Base-by-base conservation (phyloP, 208 protist genomes). In the Crithidia mellificae region DNA sequence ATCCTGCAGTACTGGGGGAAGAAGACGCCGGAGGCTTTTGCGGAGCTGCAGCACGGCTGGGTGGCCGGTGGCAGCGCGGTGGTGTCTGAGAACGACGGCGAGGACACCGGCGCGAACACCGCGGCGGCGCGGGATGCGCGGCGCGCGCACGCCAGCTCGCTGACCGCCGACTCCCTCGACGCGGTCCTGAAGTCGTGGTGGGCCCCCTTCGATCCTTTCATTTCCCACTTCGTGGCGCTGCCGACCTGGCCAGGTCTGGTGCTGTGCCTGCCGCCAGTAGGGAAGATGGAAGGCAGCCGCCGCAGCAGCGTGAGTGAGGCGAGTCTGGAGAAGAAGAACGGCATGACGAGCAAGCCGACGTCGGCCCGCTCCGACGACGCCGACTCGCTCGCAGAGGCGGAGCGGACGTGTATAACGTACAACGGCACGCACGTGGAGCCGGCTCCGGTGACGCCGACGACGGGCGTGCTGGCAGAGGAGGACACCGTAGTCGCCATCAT, bases 181-280 rank as follows among this genome's bases (percentile, higher is more conserved):
- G 25, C 56, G 24, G 52, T 32, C 32, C 53, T 70, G 19, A 36
- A 38, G 51, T 17, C 53, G 54, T 88, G 85, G 84, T 74, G 74
- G 62, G 49, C 61, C 0, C 20, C 46, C 2, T 83, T 94, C 49
- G 46, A 78, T 2, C 79, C 84, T 1, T 76, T 62, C 62, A 50
- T 82, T 14, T 54, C 80, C 4, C 76, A 84, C 30, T 94, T 88
- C 57, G 88, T 94, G n/a, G 88, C 88, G 5, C 38, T 90, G 39
- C 68, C 85, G 25, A 79, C 76, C n/a, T 80, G 75, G 59, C 81
- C 83, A 3, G 72, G 72, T 7, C 43, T 92, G 19, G 25, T 91
- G n/a, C 54, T 94, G 17, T 65, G 61, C 41, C 49, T 81, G 52
- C 68, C 68, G 14, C 75, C 75, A 14, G 22, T 81, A 47, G 32